Percentiles rank a stretch among this genome's conserved stretches.
These are phyloP conservation scores for Medicago lupulina DNA, from an alignment of 306 rosid species.

Conservation along the genomic window DNA sequence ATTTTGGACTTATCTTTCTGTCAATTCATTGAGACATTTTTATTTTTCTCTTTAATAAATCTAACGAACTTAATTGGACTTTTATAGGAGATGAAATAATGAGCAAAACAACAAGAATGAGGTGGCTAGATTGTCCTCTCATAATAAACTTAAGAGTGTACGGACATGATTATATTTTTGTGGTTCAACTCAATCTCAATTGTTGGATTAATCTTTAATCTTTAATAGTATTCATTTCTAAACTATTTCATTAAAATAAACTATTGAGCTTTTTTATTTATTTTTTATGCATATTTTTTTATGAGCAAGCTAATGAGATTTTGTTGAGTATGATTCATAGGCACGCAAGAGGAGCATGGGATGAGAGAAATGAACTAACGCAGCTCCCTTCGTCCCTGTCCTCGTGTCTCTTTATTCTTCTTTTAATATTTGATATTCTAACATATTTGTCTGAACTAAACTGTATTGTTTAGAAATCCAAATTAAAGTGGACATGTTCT, in stretches of 20 bases:
- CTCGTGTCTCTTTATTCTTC: no score
- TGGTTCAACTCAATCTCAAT: background rate
- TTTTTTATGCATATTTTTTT: no score
- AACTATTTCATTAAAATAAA: background rate
- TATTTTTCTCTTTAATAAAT: constrained; percentile 35
- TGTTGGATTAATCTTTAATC: background rate
- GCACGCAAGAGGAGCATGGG: no score
- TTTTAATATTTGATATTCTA: no score
- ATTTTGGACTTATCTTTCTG: constrained; percentile 65
- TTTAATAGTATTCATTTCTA: background rate
- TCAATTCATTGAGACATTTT: constrained; percentile 55
- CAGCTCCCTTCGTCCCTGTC: no score
- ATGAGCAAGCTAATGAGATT: no score
- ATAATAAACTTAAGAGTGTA: constrained; percentile 11
- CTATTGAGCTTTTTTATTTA: no score
- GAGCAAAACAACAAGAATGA: constrained; percentile 15
- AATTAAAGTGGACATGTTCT: background rate
- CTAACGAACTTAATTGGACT: constrained; percentile 40
- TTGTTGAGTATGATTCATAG: no score
- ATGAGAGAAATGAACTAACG: no score
- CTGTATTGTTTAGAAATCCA: background rate
- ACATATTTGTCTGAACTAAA: no score
- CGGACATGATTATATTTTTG: background rate
- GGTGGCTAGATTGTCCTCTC: background rate
- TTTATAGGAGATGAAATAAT: constrained; percentile 16